Evolutionary conservation across 2,329 filamentous ascomycete species (phyloP).

Genomic region (Colletotrichum costaricense): DNA sequence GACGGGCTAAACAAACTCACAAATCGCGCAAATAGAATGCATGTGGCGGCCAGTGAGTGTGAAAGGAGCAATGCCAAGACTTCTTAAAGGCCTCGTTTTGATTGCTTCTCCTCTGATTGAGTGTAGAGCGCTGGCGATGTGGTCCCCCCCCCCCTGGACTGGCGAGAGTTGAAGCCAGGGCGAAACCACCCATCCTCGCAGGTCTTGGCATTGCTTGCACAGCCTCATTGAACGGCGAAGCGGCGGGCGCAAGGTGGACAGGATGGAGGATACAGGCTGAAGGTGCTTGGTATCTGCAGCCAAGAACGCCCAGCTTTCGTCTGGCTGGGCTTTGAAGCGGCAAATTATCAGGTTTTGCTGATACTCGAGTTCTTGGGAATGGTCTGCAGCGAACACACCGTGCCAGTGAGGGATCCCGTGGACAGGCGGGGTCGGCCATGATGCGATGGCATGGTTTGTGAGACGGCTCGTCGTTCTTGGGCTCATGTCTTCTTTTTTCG

Average conservation of each 20-base stretch:
- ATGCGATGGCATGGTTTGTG: conserved; percentile 31
- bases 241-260: conserved; percentile 24
- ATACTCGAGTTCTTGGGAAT: background rate
- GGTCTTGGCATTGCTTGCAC: conserved; percentile 33
- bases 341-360: conserved; percentile 22
- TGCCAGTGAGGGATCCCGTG: background rate
- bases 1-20: conserved; percentile 23
- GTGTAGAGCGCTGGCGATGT: background rate
- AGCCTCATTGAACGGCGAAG: conserved; percentile 30
- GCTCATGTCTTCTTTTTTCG: conserved; percentile 2
- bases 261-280: conserved; percentile 12
- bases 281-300: conserved; percentile 33
- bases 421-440: background rate
- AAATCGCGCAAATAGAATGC: conserved; percentile 27
- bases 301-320: conserved; percentile 30
- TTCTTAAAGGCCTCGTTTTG: conserved; percentile 24
- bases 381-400: background rate
- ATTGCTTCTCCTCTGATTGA: conserved; percentile 22
- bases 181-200: conserved; percentile 31
- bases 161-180: conserved; percentile 27
- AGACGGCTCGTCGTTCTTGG: conserved; percentile 21
- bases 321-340: conserved; percentile 32
- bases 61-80: conserved; percentile 27
- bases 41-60: conserved; percentile 20
- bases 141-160: conserved; percentile 3